phyloP scores from a whole-genome alignment of 2,329 filamentous ascomycete species.

The Neurospora crassa region DNA sequence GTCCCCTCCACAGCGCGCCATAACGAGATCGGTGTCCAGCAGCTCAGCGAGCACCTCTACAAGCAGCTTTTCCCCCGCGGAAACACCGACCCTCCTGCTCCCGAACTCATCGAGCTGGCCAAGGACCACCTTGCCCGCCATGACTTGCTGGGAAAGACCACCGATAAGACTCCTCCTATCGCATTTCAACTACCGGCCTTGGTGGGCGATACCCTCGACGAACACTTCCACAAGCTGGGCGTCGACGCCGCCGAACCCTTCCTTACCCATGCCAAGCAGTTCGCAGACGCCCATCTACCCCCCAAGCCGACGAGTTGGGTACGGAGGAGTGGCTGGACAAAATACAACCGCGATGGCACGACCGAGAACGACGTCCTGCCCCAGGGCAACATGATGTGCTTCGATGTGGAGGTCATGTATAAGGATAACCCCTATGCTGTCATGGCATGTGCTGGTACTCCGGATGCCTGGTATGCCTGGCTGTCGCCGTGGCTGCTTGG shows the following conservation, averaged over 20 bases:
- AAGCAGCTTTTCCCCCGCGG: slow-evolving; percentile 66
- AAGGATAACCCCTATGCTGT: slow-evolving; percentile 87
- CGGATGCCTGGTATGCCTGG: slow-evolving; percentile 94
- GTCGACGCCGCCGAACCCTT: slow-evolving; percentile 82
- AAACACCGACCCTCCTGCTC: slow-evolving; percentile 42
- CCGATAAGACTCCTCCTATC: slow-evolving; percentile 65
- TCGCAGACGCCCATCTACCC: slow-evolving; percentile 53
- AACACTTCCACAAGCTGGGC: slow-evolving; percentile 87
- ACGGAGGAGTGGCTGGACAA: slow-evolving; percentile 81
- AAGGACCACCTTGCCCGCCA: slow-evolving; percentile 76
- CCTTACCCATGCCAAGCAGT: slow-evolving; percentile 62
- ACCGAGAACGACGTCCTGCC: slow-evolving; percentile 66
- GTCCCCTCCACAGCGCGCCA: slow-evolving; percentile 55
- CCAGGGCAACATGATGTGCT: slow-evolving; percentile 73
- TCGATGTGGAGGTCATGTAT: slow-evolving; percentile 96
- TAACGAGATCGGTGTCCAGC: slow-evolving; percentile 92
- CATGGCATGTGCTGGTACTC: slow-evolving; percentile 90
- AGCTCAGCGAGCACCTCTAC: slow-evolving; percentile 77
- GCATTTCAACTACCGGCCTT: slow-evolving; percentile 77
- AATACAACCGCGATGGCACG: slow-evolving; percentile 67
- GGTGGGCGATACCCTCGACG: slow-evolving; percentile 73
- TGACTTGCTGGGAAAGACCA: slow-evolving; percentile 83
- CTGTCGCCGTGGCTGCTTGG: slow-evolving; percentile 88
- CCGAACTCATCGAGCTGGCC: slow-evolving; percentile 69
- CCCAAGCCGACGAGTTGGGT: slow-evolving; percentile 63